phyloP scores from a whole-genome alignment of 2,329 filamentous ascomycete genomes.

The Myotisia sp. region DNA sequence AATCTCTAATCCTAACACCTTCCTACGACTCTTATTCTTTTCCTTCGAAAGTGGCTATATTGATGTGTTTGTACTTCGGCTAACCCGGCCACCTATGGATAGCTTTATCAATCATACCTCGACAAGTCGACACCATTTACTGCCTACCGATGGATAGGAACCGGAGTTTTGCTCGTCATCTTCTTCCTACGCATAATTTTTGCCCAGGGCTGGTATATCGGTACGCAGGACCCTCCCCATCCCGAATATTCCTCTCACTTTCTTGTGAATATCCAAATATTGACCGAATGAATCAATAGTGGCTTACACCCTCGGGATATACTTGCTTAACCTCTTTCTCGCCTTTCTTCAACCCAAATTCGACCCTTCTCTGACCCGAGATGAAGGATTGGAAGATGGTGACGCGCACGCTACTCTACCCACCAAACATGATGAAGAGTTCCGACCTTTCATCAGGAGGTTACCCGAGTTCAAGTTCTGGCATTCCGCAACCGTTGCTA shows the following conservation, averaged over 20 bases:
- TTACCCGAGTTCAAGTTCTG: constrained; percentile 99
- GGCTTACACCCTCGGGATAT: constrained; percentile 94
- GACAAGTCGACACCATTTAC: constrained; percentile 87
- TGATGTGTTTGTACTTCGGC: constrained; percentile 1
- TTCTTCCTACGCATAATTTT: constrained; percentile 85
- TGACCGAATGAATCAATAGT: constrained; percentile 39
- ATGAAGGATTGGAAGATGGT: constrained; percentile 94
- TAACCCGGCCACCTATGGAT: too few relatives aligned
- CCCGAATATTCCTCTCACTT: too few relatives aligned
- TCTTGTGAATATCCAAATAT: neutral
- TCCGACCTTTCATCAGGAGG: constrained; percentile 88
- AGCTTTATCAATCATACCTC: constrained; percentile 90
- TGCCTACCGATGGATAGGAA: constrained; percentile 78
- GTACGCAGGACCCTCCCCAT: constrained; percentile 36
- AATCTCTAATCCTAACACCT: neutral
- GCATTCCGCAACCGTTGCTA: constrained; percentile 83
- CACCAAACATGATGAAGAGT: constrained; percentile 94
- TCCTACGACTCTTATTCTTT: neutral
- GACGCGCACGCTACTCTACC: constrained; percentile 57
- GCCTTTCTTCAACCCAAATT: constrained; percentile 98
- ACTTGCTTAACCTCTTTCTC: constrained; percentile 96
- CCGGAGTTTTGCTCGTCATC: constrained; percentile 56
- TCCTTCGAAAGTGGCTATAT: neutral
- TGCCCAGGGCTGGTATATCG: constrained; percentile 97
- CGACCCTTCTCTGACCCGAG: constrained; percentile 87